Evolutionary conservation across 176 grass and related monocot genomes (phyloP).

Genomic region (Alloteropsis semialata): DNA sequence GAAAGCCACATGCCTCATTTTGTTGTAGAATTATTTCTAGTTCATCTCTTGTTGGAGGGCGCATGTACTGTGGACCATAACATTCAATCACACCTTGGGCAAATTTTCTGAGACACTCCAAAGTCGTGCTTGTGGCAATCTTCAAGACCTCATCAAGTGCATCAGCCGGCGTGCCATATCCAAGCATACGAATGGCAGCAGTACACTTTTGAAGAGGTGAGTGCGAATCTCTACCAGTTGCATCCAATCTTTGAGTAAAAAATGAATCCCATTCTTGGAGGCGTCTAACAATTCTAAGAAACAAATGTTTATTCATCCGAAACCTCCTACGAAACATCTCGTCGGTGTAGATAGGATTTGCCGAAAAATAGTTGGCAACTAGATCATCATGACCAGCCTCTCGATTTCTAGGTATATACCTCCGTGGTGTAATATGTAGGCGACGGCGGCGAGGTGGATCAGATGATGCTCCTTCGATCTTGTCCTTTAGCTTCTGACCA

Average conservation of each 20-base stretch:
- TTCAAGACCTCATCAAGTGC: background rate
- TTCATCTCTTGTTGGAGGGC: too few relatives aligned
- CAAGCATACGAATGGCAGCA: background rate
- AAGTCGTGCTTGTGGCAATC: too few relatives aligned
- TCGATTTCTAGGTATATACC: background rate
- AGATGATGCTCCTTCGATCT: too few relatives aligned
- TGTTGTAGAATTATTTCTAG: too few relatives aligned
- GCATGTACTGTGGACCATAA: too few relatives aligned
- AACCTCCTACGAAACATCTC: background rate
- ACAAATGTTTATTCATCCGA: background rate
- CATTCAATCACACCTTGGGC: too few relatives aligned
- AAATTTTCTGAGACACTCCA: too few relatives aligned
- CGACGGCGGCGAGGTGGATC: too few relatives aligned
- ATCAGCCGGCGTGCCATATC: too few relatives aligned
- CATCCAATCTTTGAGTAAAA: background rate
- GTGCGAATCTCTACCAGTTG: background rate
- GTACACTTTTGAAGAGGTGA: conserved; percentile 1
- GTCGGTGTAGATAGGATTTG: background rate
- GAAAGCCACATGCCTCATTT: too few relatives aligned
- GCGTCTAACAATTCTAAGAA: background rate
- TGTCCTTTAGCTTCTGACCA: too few relatives aligned
- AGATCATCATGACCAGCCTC: background rate
- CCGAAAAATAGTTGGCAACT: background rate
- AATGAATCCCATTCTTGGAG: background rate
- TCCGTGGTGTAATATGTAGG: too few relatives aligned